A percentile compares a stretch with the other conserved stretches of the same genome.
Evolutionary conservation across 257 asterid genomes (phyloP).

Genomic region (Primulina eburnea): DNA sequence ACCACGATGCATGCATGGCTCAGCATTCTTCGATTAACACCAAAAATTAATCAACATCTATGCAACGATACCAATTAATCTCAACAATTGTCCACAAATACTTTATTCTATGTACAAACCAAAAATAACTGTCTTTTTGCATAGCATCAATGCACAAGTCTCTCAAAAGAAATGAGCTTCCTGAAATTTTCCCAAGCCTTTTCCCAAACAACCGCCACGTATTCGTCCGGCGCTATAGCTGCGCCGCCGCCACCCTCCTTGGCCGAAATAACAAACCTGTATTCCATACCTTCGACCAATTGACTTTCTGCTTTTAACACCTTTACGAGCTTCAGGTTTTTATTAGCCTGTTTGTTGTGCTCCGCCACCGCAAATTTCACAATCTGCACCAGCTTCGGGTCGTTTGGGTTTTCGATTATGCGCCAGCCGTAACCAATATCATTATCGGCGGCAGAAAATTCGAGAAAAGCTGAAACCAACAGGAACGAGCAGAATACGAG

Average conservation of each 20-base stretch:
- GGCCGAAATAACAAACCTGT: constrained; percentile 32
- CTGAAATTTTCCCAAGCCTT: constrained; percentile 28
- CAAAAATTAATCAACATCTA: too few species aligned
- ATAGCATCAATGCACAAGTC: background rate
- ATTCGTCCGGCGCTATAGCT: background rate
- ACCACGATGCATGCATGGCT: background rate
- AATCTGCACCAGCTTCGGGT: constrained; percentile 24
- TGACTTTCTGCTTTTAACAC: constrained; percentile 38
- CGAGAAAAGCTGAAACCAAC: background rate
- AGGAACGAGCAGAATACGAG: constrained; percentile 13
- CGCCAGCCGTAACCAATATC: constrained; percentile 26
- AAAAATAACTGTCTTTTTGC: too few species aligned
- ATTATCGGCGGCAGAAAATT: background rate
- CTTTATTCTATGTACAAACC: background rate
- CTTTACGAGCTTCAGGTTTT: constrained; percentile 20
- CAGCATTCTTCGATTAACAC: too few species aligned
- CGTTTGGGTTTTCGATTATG: constrained; percentile 28
- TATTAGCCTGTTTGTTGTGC: constrained; percentile 29
- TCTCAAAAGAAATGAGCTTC: constrained; percentile 35
- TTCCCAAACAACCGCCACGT: constrained; percentile 36
- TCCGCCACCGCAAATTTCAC: constrained; percentile 42
- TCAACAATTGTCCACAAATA: too few species aligned
- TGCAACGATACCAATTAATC: background rate
- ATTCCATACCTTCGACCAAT: constrained; percentile 41
- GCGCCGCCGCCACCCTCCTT: constrained; percentile 25